These are phyloP conservation scores for Epichloe bromicola DNA, from an alignment of 2,329 filamentous ascomycete genomes.

Conservation along the genomic window DNA sequence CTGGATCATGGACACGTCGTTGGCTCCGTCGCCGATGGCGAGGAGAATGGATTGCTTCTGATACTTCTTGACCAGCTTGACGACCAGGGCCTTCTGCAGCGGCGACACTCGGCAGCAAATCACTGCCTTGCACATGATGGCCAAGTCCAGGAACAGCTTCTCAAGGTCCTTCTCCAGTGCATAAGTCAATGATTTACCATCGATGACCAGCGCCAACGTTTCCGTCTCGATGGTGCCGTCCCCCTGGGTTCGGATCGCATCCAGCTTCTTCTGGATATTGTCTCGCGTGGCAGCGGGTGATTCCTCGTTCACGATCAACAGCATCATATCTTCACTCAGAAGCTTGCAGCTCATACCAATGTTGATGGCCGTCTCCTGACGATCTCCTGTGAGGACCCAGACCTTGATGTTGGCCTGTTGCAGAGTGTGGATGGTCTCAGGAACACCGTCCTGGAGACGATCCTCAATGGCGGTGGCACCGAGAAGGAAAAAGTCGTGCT, in stretches of 20 bases:
- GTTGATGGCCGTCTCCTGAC: constrained; percentile 98
- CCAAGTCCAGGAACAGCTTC: constrained; percentile 83
- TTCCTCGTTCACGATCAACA: constrained; percentile 93
- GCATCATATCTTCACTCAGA: constrained; percentile 96
- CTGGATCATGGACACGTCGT: constrained; percentile 99
- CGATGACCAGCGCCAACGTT: constrained; percentile 81
- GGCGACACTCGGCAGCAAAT: constrained; percentile 96
- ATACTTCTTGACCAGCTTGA: constrained; percentile 90
- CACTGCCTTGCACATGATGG: constrained; percentile 95
- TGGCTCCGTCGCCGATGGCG: constrained; percentile 93
- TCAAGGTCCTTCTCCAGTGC: constrained; percentile 90
- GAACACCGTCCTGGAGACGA: constrained; percentile 89
- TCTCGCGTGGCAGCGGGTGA: constrained; percentile 63
- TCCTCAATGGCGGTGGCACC: constrained; percentile 97
- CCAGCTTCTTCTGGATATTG: constrained; percentile 86
- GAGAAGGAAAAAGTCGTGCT: constrained; percentile 80
- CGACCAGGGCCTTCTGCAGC: constrained; percentile 90
- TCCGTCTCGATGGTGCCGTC: constrained; percentile 68
- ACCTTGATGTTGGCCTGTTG: constrained; percentile 97
- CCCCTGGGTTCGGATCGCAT: constrained; percentile 72
- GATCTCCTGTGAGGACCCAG: constrained; percentile 94
- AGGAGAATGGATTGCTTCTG: constrained; percentile 84
- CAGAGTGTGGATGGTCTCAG: constrained; percentile 93
- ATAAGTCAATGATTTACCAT: constrained; percentile 88
- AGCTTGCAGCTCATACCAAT: constrained; percentile 99